phyloP scores from a whole-genome alignment of 345 rosid genomes.

The Arabidopsis arenosa region DNA sequence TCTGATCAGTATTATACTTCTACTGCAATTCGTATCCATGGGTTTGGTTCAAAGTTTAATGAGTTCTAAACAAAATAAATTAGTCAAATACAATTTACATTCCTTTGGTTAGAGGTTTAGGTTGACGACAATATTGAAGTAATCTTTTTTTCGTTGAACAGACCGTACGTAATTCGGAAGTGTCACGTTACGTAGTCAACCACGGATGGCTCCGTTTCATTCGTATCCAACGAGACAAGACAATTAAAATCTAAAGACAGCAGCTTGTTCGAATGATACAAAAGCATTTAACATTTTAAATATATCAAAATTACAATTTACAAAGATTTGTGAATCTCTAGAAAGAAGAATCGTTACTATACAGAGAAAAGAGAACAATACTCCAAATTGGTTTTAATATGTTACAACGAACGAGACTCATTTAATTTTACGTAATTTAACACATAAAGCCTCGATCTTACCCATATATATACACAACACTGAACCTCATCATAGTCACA shows the following conservation, averaged over 20 bases:
- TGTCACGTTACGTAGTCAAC: slow-evolving; percentile 16
- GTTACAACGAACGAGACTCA: slow-evolving; percentile 5
- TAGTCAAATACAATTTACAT: neutral
- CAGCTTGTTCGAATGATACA: slow-evolving; percentile 18
- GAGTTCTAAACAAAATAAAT: neutral
- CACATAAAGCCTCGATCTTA: slow-evolving; percentile 6
- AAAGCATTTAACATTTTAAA: slow-evolving; percentile 7
- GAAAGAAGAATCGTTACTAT: slow-evolving; percentile 1
- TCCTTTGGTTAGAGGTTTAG: neutral
- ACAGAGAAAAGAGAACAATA: slow-evolving; percentile 7
- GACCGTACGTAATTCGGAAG: slow-evolving; percentile 7
- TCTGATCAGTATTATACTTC: neutral
- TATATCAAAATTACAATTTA: slow-evolving; percentile 3
- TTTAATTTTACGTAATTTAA: neutral
- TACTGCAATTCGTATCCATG: neutral
- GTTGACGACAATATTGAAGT: slow-evolving; percentile 11
- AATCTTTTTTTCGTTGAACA: slow-evolving; percentile 7
- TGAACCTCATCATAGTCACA: slow-evolving; percentile 10
- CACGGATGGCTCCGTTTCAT: neutral
- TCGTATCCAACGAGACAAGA: neutral
- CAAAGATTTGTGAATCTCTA: slow-evolving; percentile 4
- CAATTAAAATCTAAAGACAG: neutral
- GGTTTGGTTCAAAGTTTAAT: neutral
- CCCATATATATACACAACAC: slow-evolving; percentile 16
- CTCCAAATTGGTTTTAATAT: slow-evolving; percentile 28